Evolutionary conservation across 2,329 filamentous ascomycete genomes (phyloP).

Genomic region (Epichloe gansuensis): DNA sequence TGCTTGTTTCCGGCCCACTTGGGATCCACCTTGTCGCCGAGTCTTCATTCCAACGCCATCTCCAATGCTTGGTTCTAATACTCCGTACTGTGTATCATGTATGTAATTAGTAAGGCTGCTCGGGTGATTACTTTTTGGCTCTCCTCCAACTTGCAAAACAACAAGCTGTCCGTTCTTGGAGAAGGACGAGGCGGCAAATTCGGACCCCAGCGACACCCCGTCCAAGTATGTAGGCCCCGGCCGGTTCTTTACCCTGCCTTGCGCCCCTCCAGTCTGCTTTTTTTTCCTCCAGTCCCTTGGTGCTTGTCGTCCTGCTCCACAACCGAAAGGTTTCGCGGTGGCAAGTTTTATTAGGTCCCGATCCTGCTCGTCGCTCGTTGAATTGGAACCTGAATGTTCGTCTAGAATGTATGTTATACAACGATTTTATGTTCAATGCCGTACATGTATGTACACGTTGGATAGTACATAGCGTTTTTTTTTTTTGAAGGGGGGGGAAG

Average conservation of each 20-base stretch:
- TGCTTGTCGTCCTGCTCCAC: not conserved
- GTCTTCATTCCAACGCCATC: conserved; percentile 3
- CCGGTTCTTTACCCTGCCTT: not conserved
- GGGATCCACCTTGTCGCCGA: not conserved
- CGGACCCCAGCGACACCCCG: not conserved
- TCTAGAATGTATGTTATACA: not conserved
- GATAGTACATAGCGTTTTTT: no score
- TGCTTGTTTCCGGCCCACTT: not conserved
- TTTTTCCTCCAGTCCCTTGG: not conserved
- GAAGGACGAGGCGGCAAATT: not conserved
- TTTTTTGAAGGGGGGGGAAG: no score
- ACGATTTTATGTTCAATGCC: not conserved
- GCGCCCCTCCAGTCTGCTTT: not conserved
- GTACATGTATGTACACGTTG: not conserved
- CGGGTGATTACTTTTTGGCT: not conserved
- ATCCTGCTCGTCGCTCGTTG: not conserved
- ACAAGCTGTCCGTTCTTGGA: not conserved
- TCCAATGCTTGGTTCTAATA: not conserved
- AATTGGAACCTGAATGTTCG: not conserved
- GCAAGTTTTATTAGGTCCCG: not conserved
- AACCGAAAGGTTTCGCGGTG: not conserved
- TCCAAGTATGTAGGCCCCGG: not conserved
- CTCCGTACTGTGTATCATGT: no score
- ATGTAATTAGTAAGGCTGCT: not conserved
- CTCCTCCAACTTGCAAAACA: not conserved